phyloP scores from a whole-genome alignment of 805 yeast genomes.

The Wickerhamomyces queroliae region DNA sequence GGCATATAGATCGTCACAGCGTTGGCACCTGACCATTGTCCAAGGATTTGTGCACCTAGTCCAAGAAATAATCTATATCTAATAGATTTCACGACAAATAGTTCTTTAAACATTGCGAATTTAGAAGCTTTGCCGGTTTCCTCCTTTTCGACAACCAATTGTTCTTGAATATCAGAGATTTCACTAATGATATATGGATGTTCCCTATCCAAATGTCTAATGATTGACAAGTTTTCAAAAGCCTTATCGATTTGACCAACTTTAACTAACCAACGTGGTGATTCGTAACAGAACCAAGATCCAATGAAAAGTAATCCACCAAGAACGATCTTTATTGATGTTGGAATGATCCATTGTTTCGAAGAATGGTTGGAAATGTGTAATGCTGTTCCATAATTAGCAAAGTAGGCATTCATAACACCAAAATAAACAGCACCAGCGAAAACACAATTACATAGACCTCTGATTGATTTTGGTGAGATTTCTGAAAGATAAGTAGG shows the following conservation, averaged over 20 bases:
- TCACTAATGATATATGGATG: conserved; percentile 47
- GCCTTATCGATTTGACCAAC: conserved; percentile 38
- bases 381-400: conserved; percentile 45
- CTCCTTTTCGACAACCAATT: conserved; percentile 32
- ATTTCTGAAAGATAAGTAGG: conserved; percentile 50
- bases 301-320: conserved; percentile 39
- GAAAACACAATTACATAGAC: conserved; percentile 45
- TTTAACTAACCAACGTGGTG: conserved; percentile 41
- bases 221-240: conserved; percentile 30
- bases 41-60: conserved; percentile 37
- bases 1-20: conserved; percentile 54
- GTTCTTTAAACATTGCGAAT: conserved; percentile 25
- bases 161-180: conserved; percentile 44
- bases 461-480: conserved; percentile 47
- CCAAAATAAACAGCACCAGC: conserved; percentile 57
- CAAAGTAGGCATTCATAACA: conserved; percentile 41
- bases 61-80: conserved; percentile 41
- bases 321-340: conserved; percentile 38
- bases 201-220: conserved; percentile 38
- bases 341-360: conserved; percentile 50
- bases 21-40: conserved; percentile 58
- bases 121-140: conserved; percentile 21
- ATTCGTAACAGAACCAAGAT: conserved; percentile 39
- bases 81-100: conserved; percentile 32
- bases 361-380: conserved; percentile 31